Evolutionary conservation across 177 flowering plant genomes (phyloP).

Genomic region (Telopea speciosissima): DNA sequence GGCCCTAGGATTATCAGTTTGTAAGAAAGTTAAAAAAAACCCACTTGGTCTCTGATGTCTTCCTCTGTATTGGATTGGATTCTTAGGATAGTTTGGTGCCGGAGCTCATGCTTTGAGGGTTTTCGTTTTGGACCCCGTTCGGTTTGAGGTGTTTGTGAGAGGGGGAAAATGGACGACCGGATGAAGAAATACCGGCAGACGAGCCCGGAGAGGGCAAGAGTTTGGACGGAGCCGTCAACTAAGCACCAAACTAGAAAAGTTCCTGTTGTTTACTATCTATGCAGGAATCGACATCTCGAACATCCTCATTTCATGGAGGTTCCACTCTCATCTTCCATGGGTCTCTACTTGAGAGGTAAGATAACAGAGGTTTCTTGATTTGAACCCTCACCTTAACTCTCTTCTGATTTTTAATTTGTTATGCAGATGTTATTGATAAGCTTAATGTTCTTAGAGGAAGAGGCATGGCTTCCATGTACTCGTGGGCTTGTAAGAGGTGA

Average conservation of each 20-base stretch:
- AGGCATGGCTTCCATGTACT: slow-evolving; percentile 85
- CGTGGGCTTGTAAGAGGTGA: slow-evolving; percentile 98
- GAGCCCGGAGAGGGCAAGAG: slow-evolving; percentile 79
- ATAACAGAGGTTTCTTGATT: background rate
- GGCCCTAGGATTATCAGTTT: background rate
- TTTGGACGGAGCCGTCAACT: slow-evolving; percentile 78
- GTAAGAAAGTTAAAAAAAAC: background rate
- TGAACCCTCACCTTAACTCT: background rate
- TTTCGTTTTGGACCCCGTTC: slow-evolving; percentile 13
- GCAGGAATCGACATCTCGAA: slow-evolving; percentile 82
- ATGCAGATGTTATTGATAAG: slow-evolving; percentile 77
- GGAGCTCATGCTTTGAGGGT: background rate
- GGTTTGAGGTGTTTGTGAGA: slow-evolving; percentile 10
- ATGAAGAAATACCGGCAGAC: slow-evolving; percentile 53
- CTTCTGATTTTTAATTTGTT: slow-evolving; percentile 5
- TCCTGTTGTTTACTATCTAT: slow-evolving; percentile 82
- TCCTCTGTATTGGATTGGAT: background rate
- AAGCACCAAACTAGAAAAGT: slow-evolving; percentile 59
- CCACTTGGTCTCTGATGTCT: background rate
- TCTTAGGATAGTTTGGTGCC: background rate
- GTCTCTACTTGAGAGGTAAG: slow-evolving; percentile 85
- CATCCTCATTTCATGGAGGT: slow-evolving; percentile 98
- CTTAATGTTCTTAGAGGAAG: slow-evolving; percentile 79
- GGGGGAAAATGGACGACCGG: slow-evolving; percentile 50
- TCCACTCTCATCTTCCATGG: slow-evolving; percentile 64